phyloP scores from a whole-genome alignment of 176 grass and related monocot species.

The Carex parvula region DNA sequence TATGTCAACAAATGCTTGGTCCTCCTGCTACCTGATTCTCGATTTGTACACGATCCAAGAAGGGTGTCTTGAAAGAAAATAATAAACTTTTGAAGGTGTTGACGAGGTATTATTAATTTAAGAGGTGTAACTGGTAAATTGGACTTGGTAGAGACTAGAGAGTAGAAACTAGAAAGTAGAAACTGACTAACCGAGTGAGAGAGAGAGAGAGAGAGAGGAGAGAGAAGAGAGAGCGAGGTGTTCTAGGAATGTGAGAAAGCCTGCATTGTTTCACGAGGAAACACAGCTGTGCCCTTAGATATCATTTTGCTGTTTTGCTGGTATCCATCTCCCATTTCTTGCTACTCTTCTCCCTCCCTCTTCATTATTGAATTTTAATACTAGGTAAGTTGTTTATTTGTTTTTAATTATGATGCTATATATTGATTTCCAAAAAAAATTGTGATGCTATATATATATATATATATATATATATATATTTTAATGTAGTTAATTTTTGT shows the following conservation, averaged over 20 bases:
- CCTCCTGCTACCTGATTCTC: neutral
- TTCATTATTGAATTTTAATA: no score
- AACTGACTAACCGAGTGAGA: neutral
- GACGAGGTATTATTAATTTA: neutral
- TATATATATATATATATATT: no score
- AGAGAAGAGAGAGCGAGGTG: neutral
- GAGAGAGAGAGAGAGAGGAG: neutral
- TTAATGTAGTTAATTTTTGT: no score
- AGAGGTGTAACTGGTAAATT: neutral
- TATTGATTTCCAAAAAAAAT: no score
- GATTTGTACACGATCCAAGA: neutral
- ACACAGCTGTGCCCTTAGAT: conserved; percentile 31
- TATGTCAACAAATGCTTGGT: neutral
- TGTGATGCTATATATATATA: no score
- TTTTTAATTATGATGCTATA: no score
- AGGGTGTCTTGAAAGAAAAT: neutral
- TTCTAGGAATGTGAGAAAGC: conserved; percentile 78
- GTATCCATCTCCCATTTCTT: conserved; percentile 27
- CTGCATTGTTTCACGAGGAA: conserved; percentile 67
- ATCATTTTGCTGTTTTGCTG: conserved; percentile 30
- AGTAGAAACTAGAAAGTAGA: neutral
- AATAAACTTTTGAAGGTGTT: neutral
- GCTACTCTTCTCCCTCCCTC: no score
- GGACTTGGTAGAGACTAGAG: neutral
- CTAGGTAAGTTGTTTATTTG: no score